Evolutionary conservation across 495 filamentous ascomycete species (phyloP).

Genomic region (Penicillium roqueforti): DNA sequence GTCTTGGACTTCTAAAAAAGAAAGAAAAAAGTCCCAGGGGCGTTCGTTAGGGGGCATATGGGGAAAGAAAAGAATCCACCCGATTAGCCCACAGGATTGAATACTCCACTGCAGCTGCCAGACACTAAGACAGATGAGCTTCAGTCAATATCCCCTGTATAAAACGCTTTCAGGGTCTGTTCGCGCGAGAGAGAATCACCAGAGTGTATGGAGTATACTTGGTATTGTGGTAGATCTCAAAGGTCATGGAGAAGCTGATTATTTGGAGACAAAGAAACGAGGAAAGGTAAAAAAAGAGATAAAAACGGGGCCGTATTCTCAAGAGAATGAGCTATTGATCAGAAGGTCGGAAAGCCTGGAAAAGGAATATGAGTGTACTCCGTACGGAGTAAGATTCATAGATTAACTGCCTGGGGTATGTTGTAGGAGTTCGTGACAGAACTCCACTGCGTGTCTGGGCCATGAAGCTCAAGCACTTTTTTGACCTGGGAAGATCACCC

Average conservation of each 20-base stretch:
- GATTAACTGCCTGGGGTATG: background rate
- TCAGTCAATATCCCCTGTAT: background rate
- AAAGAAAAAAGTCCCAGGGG: constrained; percentile 26
- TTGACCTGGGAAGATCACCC: constrained; percentile 7
- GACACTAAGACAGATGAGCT: constrained; percentile 13
- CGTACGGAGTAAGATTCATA: background rate
- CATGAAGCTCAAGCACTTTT: constrained; percentile 11
- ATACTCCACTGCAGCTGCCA: constrained; percentile 37
- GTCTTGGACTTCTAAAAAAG: constrained; percentile 7
- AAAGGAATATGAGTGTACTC: background rate
- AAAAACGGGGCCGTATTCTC: background rate
- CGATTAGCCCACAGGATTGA: constrained; percentile 32
- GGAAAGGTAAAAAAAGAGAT: constrained; percentile 3
- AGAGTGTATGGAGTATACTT: no score
- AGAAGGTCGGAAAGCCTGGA: background rate
- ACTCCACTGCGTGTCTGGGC: constrained; percentile 16
- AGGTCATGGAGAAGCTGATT: background rate
- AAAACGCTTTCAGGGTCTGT: background rate
- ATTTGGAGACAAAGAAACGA: constrained; percentile 8
- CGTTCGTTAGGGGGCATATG: constrained; percentile 40
- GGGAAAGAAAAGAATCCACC: constrained; percentile 35
- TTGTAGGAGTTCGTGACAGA: constrained; percentile 19
- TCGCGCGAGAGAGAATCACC: background rate
- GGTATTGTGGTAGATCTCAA: background rate
- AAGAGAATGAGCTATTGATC: background rate